phyloP scores from a whole-genome alignment of 768 basidiomycete species.

The Crassisporium funariophilum region DNA sequence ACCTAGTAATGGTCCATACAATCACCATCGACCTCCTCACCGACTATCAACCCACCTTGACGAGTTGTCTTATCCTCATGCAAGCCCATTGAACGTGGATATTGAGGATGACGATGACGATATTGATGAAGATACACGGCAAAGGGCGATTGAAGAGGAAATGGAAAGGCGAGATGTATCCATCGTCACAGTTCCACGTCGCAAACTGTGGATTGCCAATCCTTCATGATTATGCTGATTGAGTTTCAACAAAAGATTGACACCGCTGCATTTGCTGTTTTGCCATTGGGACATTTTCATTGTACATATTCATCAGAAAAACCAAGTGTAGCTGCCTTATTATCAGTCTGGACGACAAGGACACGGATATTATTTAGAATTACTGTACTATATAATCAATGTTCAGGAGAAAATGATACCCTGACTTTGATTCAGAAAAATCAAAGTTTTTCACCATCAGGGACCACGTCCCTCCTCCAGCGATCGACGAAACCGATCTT shows the following conservation, averaged over 20 bases:
- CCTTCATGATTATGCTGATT: conserved; percentile 42
- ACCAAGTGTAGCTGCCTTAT: too few species aligned
- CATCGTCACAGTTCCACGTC: conserved; percentile 77
- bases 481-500: conserved; percentile 76
- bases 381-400: conserved; percentile 4
- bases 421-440: not conserved
- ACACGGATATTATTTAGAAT: not conserved
- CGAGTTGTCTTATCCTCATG: conserved; percentile 34
- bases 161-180: conserved; percentile 82
- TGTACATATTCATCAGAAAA: too few species aligned
- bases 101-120: conserved; percentile 69
- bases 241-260: too few species aligned
- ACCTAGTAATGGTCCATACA: conserved; percentile 55
- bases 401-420: conserved; percentile 1
- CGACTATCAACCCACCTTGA: conserved; percentile 47
- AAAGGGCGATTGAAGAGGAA: conserved; percentile 78
- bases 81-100: conserved; percentile 51
- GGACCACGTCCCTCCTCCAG: conserved; percentile 79
- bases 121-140: conserved; percentile 72
- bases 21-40: conserved; percentile 68
- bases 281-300: conserved; percentile 3
- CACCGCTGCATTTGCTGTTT: conserved; percentile 4
- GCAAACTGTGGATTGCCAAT: conserved; percentile 74
- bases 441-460: conserved; percentile 53
- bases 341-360: too few species aligned